Conservation (phyloP, 1,284 basidiomycete genomes). For the Lignosus rhinocerotis region DNA sequence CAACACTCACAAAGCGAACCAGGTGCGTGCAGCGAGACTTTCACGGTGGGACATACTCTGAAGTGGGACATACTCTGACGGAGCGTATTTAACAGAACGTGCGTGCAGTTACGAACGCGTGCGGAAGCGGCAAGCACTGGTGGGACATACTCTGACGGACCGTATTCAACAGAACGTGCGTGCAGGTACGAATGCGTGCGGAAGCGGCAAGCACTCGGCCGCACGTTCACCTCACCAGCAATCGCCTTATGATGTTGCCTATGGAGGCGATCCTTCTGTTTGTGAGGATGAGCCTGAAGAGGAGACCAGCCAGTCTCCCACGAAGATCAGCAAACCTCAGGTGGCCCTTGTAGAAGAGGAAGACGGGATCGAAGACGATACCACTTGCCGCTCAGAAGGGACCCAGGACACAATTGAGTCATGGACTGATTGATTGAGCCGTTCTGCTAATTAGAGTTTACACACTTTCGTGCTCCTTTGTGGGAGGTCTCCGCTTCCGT, state of each 20-base stretch:
- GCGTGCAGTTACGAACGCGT: background rate
- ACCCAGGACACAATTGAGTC: constrained; percentile 56
- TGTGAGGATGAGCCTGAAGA: background rate
- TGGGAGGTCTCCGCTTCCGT: no score
- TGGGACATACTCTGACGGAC: no score
- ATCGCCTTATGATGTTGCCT: background rate
- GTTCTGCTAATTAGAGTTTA: no score
- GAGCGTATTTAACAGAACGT: no score
- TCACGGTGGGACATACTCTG: no score
- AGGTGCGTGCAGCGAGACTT: background rate
- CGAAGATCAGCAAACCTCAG: background rate
- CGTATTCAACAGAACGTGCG: no score
- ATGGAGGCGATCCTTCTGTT: background rate
- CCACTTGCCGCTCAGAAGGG: constrained; percentile 33
- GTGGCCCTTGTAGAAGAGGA: background rate
- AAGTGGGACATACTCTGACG: no score
- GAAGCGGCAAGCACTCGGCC: background rate
- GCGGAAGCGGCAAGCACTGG: background rate
- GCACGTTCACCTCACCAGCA: background rate
- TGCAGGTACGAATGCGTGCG: background rate
- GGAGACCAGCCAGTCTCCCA: background rate
- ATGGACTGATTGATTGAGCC: constrained; percentile 36
- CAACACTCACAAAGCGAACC: background rate
- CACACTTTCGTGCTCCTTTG: no score
- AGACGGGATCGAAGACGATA: constrained; percentile 12